Evolutionary conservation across 495 filamentous ascomycete species (phyloP).

Genomic region (Xylaria grammica): DNA sequence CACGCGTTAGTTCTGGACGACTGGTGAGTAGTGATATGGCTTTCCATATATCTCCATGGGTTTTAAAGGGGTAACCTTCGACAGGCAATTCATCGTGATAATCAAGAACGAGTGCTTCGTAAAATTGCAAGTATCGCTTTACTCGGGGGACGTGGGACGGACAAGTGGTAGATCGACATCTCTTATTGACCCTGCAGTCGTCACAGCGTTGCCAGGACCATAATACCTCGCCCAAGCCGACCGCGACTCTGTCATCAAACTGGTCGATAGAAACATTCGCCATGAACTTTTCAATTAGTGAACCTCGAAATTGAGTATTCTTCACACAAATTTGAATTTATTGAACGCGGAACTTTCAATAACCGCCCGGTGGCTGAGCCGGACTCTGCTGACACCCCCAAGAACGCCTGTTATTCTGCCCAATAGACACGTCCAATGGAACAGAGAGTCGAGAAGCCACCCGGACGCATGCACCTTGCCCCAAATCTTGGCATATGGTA

Average conservation of each 20-base stretch:
- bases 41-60: slow-evolving; percentile 1
- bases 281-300: not conserved
- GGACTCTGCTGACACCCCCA: not conserved
- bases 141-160: slow-evolving; percentile 27
- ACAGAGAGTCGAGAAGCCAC: too few relatives aligned
- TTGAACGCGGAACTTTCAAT: too few relatives aligned
- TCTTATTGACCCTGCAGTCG: slow-evolving; percentile 20
- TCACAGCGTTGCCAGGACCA: slow-evolving; percentile 33
- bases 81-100: slow-evolving; percentile 28
- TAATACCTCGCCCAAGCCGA: slow-evolving; percentile 22
- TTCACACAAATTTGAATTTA: too few relatives aligned
- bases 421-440: not conserved
- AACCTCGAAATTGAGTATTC: not conserved
- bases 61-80: not conserved
- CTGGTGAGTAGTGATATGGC: not conserved
- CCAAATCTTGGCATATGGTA: not conserved
- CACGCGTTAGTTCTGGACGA: not conserved
- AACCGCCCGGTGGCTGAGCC: not conserved
- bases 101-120: slow-evolving; percentile 27
- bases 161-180: slow-evolving; percentile 23
- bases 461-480: not conserved
- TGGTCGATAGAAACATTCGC: slow-evolving; percentile 19
- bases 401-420: not conserved
- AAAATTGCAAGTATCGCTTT: slow-evolving; percentile 35
- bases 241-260: slow-evolving; percentile 24